Evolutionary conservation across 2,329 filamentous ascomycete species (phyloP).

Genomic region (Penicillium sp.): DNA sequence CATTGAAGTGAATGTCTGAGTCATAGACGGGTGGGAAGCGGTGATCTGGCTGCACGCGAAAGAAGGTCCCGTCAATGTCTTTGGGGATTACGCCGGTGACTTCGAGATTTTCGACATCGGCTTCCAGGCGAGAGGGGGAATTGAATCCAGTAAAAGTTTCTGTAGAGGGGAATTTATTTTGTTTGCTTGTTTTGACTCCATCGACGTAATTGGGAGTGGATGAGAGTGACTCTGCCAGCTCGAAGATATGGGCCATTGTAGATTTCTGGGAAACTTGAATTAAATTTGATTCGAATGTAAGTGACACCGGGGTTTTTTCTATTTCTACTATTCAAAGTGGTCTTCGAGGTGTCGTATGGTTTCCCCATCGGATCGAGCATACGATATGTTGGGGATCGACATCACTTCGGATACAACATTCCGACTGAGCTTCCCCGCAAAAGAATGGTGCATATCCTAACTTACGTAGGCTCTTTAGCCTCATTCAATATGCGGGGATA

Average conservation of each 20-base stretch:
- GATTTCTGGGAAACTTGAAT: neutral
- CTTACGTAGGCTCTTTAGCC: no score
- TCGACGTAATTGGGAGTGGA: conserved; percentile 37
- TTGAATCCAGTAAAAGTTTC: conserved; percentile 34
- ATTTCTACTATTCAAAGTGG: neutral
- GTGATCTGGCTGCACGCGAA: conserved; percentile 46
- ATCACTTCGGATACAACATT: neutral
- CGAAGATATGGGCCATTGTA: neutral
- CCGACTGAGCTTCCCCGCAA: neutral
- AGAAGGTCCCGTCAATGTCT: conserved; percentile 48
- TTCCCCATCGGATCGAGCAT: neutral
- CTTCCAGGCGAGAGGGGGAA: conserved; percentile 40
- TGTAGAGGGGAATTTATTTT: neutral
- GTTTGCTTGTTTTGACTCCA: neutral
- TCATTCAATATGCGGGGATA: no score
- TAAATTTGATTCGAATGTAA: neutral
- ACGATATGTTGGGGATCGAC: neutral
- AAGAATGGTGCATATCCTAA: neutral
- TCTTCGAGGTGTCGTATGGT: neutral
- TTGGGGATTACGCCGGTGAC: conserved; percentile 41
- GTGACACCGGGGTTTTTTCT: neutral
- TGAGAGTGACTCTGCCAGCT: neutral
- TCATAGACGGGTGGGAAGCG: conserved; percentile 56
- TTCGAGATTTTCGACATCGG: conserved; percentile 27
- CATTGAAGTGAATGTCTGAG: conserved; percentile 53